Percentiles rank a stretch among this genome's conserved stretches.
Conservation (phyloP, 2,329 filamentous ascomycete species). For the Penicillium capsulatum region DNA sequence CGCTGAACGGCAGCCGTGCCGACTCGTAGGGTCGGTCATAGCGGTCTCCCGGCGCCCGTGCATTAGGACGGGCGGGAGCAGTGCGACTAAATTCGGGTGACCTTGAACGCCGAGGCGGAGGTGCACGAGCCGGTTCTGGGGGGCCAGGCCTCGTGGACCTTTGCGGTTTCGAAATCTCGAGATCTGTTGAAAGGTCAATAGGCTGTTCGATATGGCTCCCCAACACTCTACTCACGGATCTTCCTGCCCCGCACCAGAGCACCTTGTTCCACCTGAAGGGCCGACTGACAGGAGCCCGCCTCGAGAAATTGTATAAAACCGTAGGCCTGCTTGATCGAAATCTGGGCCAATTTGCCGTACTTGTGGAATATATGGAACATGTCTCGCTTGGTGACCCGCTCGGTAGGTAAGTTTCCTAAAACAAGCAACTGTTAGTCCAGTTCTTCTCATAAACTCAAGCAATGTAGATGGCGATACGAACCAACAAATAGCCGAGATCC, state of each 20-base stretch:
- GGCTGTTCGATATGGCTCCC: not conserved
- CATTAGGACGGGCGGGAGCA: conserved; percentile 28
- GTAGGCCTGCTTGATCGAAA: conserved; percentile 94
- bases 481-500: conserved; percentile 50
- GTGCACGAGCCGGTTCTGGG: conserved; percentile 34
- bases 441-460: conserved; percentile 4
- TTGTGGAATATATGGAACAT: conserved; percentile 86
- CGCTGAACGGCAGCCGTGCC: conserved; percentile 41
- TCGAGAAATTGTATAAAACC: conserved; percentile 94
- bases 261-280: conserved; percentile 74
- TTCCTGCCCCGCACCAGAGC: conserved; percentile 80
- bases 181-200: conserved; percentile 60
- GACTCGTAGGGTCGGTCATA: conserved; percentile 41
- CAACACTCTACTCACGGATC: conserved; percentile 72
- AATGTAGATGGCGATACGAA: conserved; percentile 25
- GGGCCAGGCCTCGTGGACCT: conserved; percentile 62
- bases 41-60: conserved; percentile 37
- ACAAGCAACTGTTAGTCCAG: conserved; percentile 11
- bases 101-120: conserved; percentile 53
- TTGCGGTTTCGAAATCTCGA: conserved; percentile 85
- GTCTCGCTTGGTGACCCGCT: conserved; percentile 89
- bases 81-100: conserved; percentile 59
- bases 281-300: conserved; percentile 65
- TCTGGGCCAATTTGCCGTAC: conserved; percentile 84
- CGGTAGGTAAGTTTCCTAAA: conserved; percentile 81